phyloP scores from a whole-genome alignment of 1,284 basidiomycete species.

The Cutaneotrichosporon mucoides region DNA sequence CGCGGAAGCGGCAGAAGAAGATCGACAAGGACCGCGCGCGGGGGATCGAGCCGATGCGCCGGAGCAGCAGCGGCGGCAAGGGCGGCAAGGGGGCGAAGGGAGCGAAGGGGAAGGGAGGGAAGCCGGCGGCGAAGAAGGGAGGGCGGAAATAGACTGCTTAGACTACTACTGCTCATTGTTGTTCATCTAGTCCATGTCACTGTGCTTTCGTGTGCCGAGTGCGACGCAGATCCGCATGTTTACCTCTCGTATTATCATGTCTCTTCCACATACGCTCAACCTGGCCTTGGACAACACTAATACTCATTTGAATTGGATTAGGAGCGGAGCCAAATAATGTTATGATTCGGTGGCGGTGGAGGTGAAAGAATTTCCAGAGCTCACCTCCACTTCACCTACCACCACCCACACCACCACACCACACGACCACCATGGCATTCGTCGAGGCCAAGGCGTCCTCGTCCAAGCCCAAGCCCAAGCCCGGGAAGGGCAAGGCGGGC shows the following conservation, averaged over 20 bases:
- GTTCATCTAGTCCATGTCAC: neutral
- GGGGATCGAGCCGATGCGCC: conserved; percentile 4
- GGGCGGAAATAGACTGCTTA: neutral
- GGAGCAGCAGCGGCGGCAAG: conserved; percentile 9
- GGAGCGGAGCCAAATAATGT: neutral
- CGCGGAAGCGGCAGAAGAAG: conserved; percentile 39
- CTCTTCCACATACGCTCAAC: no score
- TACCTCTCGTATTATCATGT: no score
- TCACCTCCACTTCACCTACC: neutral
- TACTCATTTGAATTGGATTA: neutral
- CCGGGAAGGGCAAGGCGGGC: neutral
- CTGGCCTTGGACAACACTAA: no score
- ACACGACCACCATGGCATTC: conserved; percentile 26
- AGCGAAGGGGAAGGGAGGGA: conserved; percentile 14
- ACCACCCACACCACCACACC: neutral
- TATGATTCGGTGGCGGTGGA: neutral
- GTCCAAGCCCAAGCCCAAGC: conserved; percentile 14
- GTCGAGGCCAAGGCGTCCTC: conserved; percentile 31
- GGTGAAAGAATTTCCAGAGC: conserved; percentile 3
- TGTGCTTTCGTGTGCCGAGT: no score
- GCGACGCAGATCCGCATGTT: no score
- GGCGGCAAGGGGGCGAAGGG: conserved; percentile 15
- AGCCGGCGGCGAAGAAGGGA: neutral
- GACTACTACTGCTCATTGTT: neutral
- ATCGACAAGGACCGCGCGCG: conserved; percentile 39